Percentiles rank a stretch among this genome's conserved stretches.
Evolutionary conservation across 768 basidiomycete species (phyloP).

Genomic region (Hericium rajendrae): DNA sequence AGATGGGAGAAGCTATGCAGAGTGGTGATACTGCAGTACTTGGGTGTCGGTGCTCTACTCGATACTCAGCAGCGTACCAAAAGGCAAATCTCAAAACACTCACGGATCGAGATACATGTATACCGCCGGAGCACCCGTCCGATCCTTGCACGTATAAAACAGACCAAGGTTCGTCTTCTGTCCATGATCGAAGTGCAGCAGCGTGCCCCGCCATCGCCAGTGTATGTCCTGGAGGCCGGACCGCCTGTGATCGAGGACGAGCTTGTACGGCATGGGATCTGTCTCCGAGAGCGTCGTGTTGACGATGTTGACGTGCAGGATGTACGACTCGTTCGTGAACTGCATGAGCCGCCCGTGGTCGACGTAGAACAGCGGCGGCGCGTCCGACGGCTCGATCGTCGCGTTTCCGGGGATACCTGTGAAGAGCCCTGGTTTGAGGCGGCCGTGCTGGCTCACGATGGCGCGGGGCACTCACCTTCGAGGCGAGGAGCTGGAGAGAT

Average conservation of each 20-base stretch:
- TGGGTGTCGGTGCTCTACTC: conserved; percentile 26
- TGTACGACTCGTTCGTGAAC: conserved; percentile 44
- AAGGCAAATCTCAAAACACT: conserved; percentile 14
- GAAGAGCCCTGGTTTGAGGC: background rate
- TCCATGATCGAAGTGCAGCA: conserved; percentile 39
- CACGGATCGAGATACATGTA: conserved; percentile 41
- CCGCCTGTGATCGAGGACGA: conserved; percentile 31
- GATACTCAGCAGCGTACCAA: background rate
- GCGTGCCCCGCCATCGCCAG: conserved; percentile 50
- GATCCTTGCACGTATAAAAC: conserved; percentile 31
- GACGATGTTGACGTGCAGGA: conserved; percentile 43
- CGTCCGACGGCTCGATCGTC: conserved; percentile 27
- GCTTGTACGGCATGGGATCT: conserved; percentile 33
- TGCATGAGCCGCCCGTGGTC: conserved; percentile 42
- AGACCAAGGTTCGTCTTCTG: conserved; percentile 31
- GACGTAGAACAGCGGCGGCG: conserved; percentile 42
- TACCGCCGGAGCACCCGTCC: conserved; percentile 30
- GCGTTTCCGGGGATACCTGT: conserved; percentile 40
- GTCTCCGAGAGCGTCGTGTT: conserved; percentile 36
- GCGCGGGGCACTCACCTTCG: background rate
- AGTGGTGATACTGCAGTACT: conserved; percentile 32
- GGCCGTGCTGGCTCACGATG: background rate
- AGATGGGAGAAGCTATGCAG: conserved; percentile 32
- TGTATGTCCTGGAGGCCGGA: conserved; percentile 32
- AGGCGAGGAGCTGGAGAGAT: background rate